phyloP scores from a whole-genome alignment of 2,329 filamentous ascomycete species.

The Epichloe festucae region DNA sequence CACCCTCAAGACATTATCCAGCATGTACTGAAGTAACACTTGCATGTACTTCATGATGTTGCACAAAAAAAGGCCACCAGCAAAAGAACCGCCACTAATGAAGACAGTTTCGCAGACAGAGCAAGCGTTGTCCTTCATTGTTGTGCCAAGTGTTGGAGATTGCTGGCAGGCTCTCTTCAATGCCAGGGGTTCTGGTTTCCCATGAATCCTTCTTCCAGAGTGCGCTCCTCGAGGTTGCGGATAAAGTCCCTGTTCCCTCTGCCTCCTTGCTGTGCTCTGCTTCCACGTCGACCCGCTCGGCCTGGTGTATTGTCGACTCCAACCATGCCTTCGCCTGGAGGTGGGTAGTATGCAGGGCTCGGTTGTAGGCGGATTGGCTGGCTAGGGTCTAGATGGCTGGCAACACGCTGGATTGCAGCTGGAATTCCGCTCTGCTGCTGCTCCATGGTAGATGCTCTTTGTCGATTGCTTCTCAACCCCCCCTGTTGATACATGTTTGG shows the following conservation, averaged over 20 bases:
- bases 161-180: slow-evolving; percentile 28
- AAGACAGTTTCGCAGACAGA: not conserved
- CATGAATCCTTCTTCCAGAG: slow-evolving; percentile 85
- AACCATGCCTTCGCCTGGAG: slow-evolving; percentile 69
- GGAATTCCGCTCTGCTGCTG: slow-evolving; percentile 89
- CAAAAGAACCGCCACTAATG: not conserved
- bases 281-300: slow-evolving; percentile 59
- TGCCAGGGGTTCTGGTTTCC: slow-evolving; percentile 52
- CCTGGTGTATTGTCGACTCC: slow-evolving; percentile 44
- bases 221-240: slow-evolving; percentile 84
- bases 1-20: not conserved
- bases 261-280: slow-evolving; percentile 50
- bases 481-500: slow-evolving; percentile 52
- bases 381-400: slow-evolving; percentile 88
- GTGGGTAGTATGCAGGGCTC: slow-evolving; percentile 93
- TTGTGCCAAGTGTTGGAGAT: not conserved
- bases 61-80: not conserved
- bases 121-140: not conserved
- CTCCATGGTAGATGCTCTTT: slow-evolving; percentile 92
- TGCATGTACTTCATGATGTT: not conserved
- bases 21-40: not conserved
- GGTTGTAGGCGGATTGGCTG: slow-evolving; percentile 89
- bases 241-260: slow-evolving; percentile 77
- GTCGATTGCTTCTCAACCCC: slow-evolving; percentile 57
- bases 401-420: slow-evolving; percentile 82